Evolutionary conservation across 1,284 basidiomycete species (phyloP).

Genomic region (Dichomitus squalens): DNA sequence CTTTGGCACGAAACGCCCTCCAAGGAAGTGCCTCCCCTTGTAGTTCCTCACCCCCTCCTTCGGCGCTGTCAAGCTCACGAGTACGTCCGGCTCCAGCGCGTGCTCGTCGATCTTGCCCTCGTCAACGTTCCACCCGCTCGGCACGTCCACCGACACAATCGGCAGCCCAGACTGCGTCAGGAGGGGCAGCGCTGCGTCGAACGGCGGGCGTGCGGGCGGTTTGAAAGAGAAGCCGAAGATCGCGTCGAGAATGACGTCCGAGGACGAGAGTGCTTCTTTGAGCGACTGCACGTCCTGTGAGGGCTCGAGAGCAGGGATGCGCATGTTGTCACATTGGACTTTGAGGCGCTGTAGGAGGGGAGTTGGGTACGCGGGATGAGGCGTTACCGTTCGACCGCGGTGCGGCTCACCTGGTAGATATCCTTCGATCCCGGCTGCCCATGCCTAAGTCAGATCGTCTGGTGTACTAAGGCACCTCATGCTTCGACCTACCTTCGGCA

Average conservation of each 20-base stretch:
- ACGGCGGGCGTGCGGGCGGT: slow-evolving; percentile 86
- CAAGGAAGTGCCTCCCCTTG: slow-evolving; percentile 86
- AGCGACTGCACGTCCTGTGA: slow-evolving; percentile 54
- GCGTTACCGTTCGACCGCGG: too few relatives aligned
- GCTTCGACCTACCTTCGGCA: slow-evolving; percentile 77
- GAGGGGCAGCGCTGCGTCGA: slow-evolving; percentile 74
- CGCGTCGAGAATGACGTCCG: slow-evolving; percentile 91
- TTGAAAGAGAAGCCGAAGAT: slow-evolving; percentile 99
- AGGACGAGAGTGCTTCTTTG: slow-evolving; percentile 52
- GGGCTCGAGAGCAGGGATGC: slow-evolving; percentile 68
- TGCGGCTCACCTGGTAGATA: slow-evolving; percentile 68
- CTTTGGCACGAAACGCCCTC: slow-evolving; percentile 91
- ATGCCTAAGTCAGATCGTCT: background rate
- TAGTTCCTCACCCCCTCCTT: slow-evolving; percentile 85
- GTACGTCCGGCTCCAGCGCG: slow-evolving; percentile 73
- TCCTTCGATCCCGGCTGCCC: slow-evolving; percentile 85
- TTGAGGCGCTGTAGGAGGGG: slow-evolving; percentile 63
- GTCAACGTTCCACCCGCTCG: slow-evolving; percentile 95
- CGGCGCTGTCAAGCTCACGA: slow-evolving; percentile 92
- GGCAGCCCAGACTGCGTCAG: slow-evolving; percentile 70
- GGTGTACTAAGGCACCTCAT: background rate
- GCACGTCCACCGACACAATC: slow-evolving; percentile 93
- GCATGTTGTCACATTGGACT: slow-evolving; percentile 87
- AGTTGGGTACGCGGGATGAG: background rate
- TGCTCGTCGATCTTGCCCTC: slow-evolving; percentile 61